A percentile compares a stretch with the other conserved stretches of the same genome.
Evolutionary conservation across 176 grass and related monocot genomes (phyloP).

Genomic region (Bothriochloa decipiens): DNA sequence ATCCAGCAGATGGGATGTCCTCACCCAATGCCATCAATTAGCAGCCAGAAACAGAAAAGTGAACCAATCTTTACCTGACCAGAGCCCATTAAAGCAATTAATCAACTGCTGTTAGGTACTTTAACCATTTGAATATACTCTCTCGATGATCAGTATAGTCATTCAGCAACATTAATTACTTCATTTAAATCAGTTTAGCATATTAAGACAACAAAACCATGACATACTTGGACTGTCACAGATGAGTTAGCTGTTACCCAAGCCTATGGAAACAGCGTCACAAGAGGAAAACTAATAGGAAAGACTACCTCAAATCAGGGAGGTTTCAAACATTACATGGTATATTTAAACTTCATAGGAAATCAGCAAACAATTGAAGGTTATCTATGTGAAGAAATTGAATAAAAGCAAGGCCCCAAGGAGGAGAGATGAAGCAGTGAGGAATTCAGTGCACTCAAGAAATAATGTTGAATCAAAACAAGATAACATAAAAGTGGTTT

Average conservation of each 20-base stretch:
- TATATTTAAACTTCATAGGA: background rate
- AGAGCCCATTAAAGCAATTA: background rate
- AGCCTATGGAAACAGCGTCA: background rate
- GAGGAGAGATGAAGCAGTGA: background rate
- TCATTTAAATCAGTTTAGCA: background rate
- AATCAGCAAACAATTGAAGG: conserved; percentile 27
- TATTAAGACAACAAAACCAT: background rate
- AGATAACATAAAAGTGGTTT: background rate
- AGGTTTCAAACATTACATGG: background rate
- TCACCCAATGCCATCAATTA: background rate
- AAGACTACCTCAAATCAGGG: conserved; percentile 12
- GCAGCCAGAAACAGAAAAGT: background rate
- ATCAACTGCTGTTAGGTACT: conserved; percentile 6
- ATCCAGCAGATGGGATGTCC: background rate
- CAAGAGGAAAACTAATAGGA: background rate
- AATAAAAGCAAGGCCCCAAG: background rate
- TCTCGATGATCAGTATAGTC: background rate
- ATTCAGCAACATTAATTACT: conserved; percentile 1
- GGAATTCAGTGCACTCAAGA: background rate
- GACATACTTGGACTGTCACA: background rate
- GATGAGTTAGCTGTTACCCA: background rate
- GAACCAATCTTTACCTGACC: conserved; percentile 7
- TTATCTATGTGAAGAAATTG: conserved; percentile 23
- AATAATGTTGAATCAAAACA: conserved; percentile 19
- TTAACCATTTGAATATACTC: conserved; percentile 3